Percentiles rank a stretch among this genome's conserved stretches.
phyloP scores from a whole-genome alignment of 495 filamentous ascomycete genomes.

The Annulohypoxylon maeteangense region DNA sequence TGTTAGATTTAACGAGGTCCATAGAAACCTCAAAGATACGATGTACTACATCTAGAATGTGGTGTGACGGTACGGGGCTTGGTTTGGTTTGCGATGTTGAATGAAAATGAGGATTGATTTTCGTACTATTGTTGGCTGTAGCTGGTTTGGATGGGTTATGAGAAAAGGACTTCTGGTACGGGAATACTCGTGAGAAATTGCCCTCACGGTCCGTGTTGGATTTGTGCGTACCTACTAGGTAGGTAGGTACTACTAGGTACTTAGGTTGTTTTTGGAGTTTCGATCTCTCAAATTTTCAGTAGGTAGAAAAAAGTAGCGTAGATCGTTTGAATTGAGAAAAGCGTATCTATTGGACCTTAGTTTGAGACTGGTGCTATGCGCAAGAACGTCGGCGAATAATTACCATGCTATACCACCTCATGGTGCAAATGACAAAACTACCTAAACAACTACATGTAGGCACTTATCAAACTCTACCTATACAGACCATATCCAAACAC shows the following conservation, averaged over 20 bases:
- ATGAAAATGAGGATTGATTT: background rate
- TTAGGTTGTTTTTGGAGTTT: background rate
- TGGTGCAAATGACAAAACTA: no score
- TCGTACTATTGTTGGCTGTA: background rate
- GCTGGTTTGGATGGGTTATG: background rate
- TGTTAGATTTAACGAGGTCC: slow-evolving; percentile 45
- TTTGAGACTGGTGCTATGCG: background rate
- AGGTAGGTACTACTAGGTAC: background rate
- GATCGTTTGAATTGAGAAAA: background rate
- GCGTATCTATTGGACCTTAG: background rate
- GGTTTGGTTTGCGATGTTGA: background rate
- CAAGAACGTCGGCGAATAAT: no score
- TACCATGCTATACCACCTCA: no score
- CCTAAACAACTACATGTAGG: no score
- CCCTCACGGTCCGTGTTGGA: background rate
- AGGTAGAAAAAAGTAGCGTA: background rate
- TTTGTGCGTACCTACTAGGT: background rate
- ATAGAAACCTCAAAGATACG: slow-evolving; percentile 64
- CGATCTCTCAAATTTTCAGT: background rate
- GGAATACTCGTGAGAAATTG: background rate
- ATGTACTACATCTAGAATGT: slow-evolving; percentile 79
- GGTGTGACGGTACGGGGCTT: background rate
- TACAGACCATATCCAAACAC: background rate
- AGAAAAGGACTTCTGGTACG: background rate
- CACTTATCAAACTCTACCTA: background rate